Evolutionary conservation across 768 basidiomycete genomes (phyloP).

Genomic region (Leccinellum luteum): DNA sequence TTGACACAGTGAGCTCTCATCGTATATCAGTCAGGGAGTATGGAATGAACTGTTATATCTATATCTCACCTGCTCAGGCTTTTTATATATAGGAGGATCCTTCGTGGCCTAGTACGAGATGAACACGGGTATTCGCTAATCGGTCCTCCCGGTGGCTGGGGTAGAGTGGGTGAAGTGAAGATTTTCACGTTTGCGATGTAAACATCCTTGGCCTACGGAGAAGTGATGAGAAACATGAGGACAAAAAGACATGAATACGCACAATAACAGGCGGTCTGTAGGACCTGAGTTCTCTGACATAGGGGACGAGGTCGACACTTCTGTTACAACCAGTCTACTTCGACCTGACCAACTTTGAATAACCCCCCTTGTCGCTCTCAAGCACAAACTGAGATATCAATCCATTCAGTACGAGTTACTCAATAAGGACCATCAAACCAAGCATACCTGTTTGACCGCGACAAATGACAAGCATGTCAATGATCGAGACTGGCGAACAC

Average conservation of each 20-base stretch:
- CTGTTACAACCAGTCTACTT: background rate
- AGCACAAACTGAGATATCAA: conserved; percentile 25
- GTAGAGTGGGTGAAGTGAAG: conserved; percentile 72
- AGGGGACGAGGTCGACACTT: conserved; percentile 9
- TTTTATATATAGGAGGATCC: too few species aligned
- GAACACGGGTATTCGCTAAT: too few species aligned
- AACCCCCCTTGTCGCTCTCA: conserved; percentile 26
- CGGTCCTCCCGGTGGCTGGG: too few species aligned
- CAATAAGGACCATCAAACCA: background rate
- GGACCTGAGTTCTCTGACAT: background rate
- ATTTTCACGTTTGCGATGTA: conserved; percentile 85
- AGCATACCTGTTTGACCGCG: conserved; percentile 27
- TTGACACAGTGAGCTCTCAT: too few species aligned
- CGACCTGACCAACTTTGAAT: conserved; percentile 9
- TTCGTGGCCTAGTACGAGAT: too few species aligned
- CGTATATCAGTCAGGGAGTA: too few species aligned
- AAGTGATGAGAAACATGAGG: too few species aligned
- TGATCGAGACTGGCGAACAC: conserved; percentile 23
- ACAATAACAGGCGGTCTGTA: background rate
- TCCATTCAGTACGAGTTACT: conserved; percentile 19
- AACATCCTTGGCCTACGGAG: conserved; percentile 76
- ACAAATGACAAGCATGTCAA: background rate
- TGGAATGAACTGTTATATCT: too few species aligned
- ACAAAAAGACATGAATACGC: too few species aligned
- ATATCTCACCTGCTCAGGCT: too few species aligned